phyloP scores from a whole-genome alignment of 2,329 filamentous ascomycete genomes.

The Dactylellina cionopaga region DNA sequence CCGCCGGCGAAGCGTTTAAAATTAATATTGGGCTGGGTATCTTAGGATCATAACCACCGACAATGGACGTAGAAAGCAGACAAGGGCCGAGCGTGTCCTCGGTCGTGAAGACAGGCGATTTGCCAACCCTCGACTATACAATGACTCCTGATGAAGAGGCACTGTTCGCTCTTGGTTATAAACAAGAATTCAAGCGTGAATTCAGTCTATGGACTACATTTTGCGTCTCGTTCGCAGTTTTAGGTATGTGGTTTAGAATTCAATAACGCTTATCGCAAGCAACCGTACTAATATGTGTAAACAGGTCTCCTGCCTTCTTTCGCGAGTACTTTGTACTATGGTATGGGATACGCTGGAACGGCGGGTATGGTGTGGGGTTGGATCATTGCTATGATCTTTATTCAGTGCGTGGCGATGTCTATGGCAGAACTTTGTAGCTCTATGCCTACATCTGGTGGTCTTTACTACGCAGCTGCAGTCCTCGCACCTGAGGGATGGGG shows the following conservation, averaged over 20 bases:
- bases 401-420: conserved; percentile 74
- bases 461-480: conserved; percentile 79
- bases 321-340: conserved; percentile 76
- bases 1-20: too few species aligned
- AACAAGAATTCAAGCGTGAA: conserved; percentile 69
- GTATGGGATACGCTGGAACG: conserved; percentile 70
- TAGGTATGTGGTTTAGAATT: conserved; percentile 61
- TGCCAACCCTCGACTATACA: conserved; percentile 64
- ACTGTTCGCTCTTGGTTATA: conserved; percentile 70
- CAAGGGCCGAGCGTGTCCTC: conserved; percentile 63
- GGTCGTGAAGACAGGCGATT: conserved; percentile 64
- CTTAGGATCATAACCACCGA: too few species aligned
- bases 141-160: conserved; percentile 70
- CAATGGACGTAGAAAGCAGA: conserved; percentile 36
- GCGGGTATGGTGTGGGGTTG: conserved; percentile 80
- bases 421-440: conserved; percentile 78
- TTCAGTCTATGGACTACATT: conserved; percentile 80
- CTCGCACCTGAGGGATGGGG: conserved; percentile 72
- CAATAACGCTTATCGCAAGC: not conserved
- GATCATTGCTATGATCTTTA: conserved; percentile 77
- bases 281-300: not conserved
- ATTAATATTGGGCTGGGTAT: too few species aligned
- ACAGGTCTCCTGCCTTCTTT: conserved; percentile 73
- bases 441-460: conserved; percentile 77
- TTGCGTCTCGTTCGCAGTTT: conserved; percentile 77